These are phyloP conservation scores for Drosera capensis DNA, from an alignment of 148 eudicot genomes.

Conservation along the genomic window DNA sequence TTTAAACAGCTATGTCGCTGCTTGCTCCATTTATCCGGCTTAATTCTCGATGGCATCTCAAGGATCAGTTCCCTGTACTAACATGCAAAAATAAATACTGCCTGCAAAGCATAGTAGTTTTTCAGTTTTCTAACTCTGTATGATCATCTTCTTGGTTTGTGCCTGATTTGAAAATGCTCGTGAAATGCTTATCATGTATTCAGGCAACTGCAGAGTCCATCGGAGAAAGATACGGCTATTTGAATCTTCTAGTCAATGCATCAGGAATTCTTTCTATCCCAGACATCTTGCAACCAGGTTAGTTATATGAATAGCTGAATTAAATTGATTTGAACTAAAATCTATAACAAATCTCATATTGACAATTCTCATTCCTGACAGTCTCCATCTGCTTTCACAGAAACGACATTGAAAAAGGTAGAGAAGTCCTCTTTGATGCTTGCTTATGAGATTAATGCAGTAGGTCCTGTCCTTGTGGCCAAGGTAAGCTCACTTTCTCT, in stretches of 20 bases:
- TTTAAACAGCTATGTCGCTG: too few species aligned
- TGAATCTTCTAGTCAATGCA: constrained; percentile 74
- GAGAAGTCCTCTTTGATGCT: constrained; percentile 59
- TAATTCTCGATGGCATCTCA: too few species aligned
- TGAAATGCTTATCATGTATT: constrained; percentile 4
- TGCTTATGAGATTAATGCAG: constrained; percentile 84
- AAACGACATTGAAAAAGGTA: constrained; percentile 72
- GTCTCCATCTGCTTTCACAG: constrained; percentile 28
- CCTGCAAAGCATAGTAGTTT: too few species aligned
- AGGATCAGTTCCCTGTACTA: too few species aligned
- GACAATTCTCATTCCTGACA: background rate
- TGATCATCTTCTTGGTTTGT: background rate
- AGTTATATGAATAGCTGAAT: constrained; percentile 1
- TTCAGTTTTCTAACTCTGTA: background rate
- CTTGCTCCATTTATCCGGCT: too few species aligned
- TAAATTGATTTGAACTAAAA: background rate
- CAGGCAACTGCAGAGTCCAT: constrained; percentile 53
- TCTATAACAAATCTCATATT: background rate
- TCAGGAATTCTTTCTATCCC: constrained; percentile 89
- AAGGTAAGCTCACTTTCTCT: constrained; percentile 32
- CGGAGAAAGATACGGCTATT: constrained; percentile 48
- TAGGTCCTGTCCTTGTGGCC: constrained; percentile 71
- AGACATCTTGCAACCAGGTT: constrained; percentile 72
- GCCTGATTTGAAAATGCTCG: background rate
- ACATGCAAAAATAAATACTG: too few species aligned